Conservation (phyloP, 2,329 filamentous ascomycete species). For the Aspergillus felis region DNA sequence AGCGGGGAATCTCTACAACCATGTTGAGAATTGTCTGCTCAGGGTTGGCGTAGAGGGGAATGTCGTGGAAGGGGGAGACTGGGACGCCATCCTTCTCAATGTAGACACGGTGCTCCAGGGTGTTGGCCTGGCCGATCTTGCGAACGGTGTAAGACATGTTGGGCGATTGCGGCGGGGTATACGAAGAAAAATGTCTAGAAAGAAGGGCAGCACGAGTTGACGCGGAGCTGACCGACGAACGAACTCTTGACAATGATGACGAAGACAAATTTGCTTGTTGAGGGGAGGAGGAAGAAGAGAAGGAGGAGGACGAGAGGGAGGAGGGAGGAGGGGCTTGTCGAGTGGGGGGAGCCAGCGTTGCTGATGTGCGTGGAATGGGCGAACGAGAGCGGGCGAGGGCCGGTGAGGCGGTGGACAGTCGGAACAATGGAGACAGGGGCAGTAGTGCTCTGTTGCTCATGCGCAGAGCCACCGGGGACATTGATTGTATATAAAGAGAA, state of each 20-base stretch:
- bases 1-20: slow-evolving; percentile 98
- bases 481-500: slow-evolving; percentile 4
- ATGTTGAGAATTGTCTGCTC: slow-evolving; percentile 98
- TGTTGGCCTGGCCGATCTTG: slow-evolving; percentile 87
- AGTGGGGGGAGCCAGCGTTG: slow-evolving; percentile 42
- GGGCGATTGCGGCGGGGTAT: slow-evolving; percentile 25
- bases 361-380: slow-evolving; percentile 31
- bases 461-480: slow-evolving; percentile 2
- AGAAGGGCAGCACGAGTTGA: slow-evolving; percentile 42
- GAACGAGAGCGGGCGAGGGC: slow-evolving; percentile 18
- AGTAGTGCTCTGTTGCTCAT: neutral
- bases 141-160: slow-evolving; percentile 64
- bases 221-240: slow-evolving; percentile 18
- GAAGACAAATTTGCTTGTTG: slow-evolving; percentile 15
- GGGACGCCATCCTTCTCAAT: slow-evolving; percentile 95
- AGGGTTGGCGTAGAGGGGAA: slow-evolving; percentile 94
- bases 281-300: slow-evolving; percentile 21
- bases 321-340: slow-evolving; percentile 29
- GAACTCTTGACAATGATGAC: slow-evolving; percentile 14
- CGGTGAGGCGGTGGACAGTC: slow-evolving; percentile 35
- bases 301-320: slow-evolving; percentile 18
- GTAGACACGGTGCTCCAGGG: slow-evolving; percentile 94
- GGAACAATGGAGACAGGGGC: slow-evolving; percentile 26
- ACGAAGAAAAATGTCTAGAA: slow-evolving; percentile 45
- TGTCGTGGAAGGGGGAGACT: slow-evolving; percentile 96